Evolutionary conservation across 2,329 filamentous ascomycete species (phyloP), one percentile per base, ranked within the genome.

Genomic region (Zarea fungicola): DNA sequence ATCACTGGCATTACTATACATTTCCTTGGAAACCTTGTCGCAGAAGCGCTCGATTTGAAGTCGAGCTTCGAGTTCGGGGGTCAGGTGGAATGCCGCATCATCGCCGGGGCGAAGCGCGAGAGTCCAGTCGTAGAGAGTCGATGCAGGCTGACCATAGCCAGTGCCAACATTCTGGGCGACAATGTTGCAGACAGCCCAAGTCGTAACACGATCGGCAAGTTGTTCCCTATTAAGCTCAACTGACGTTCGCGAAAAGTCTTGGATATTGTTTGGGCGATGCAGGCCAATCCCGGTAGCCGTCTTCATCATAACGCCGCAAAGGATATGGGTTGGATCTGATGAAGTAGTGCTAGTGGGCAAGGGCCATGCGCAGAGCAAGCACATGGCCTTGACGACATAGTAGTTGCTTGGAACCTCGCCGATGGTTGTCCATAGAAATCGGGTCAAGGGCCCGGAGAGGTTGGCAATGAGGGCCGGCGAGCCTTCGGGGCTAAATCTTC

Each of bases 241-340:
- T 2, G 81, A 84, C 23, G 87, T 84, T 42, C 87, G 74, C 2
- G 86, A 89, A 63, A 92, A 93, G 64, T 92, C 88, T 63, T 91
- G 86, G 37, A 87, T 87, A 63, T 91, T 84, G 48, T 85, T 89
- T 11, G 87, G 88, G 41, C 87, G 80, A 60, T 93, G 87, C 46
- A 93, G 74, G 18, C 88, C 87, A 56, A 91, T 89, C 55, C 89
- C 87, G 55, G 89, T 90, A 8, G 88, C 88, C 19, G 87, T 81
- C 68, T 91, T 89, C 81, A 92, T 90, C 85, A 92, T 89, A 53
- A 89, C 81, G 45, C 88, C 87, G 56, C 84, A 85, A 16, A 91
- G 71, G 62, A 89, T 90, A 62, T 91, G 89, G 1, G 87, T 92
- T 3, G 87, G 86, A 57, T 93, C 88, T 7, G 84, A 83, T 6